Evolutionary conservation across 306 rosid species (phyloP).

Genomic region (Potentilla sterilis): DNA sequence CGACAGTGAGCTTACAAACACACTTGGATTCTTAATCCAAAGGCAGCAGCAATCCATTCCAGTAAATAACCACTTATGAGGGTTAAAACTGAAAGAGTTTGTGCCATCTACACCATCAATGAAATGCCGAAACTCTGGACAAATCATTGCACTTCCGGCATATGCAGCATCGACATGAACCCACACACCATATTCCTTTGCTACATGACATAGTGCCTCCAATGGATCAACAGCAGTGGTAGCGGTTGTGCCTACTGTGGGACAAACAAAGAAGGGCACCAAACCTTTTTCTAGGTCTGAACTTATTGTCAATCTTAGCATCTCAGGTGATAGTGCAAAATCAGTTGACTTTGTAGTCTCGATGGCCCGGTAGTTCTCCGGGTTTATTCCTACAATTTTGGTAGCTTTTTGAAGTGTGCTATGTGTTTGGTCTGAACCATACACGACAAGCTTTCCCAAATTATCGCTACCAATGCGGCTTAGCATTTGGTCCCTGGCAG

Average conservation of each 20-base stretch:
- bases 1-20: neutral
- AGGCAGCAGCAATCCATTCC: slow-evolving; percentile 26
- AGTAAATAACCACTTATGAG: too few relatives aligned
- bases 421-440: too few relatives aligned
- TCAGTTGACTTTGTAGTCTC: slow-evolving; percentile 19
- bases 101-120: slow-evolving; percentile 21
- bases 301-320: neutral
- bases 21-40: slow-evolving; percentile 11
- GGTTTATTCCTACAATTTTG: slow-evolving; percentile 27
- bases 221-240: slow-evolving; percentile 40
- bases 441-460: neutral
- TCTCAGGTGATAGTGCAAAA: too few relatives aligned
- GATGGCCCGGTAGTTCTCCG: slow-evolving; percentile 16
- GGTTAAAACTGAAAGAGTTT: slow-evolving; percentile 11
- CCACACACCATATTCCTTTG: slow-evolving; percentile 14
- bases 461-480: too few relatives aligned
- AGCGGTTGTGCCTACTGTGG: slow-evolving; percentile 40
- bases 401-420: slow-evolving; percentile 28
- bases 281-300: slow-evolving; percentile 29
- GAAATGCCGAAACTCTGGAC: slow-evolving; percentile 26
- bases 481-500: too few relatives aligned
- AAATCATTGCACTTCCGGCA: neutral
- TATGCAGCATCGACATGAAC: slow-evolving; percentile 36
- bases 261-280: slow-evolving; percentile 29
- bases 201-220: neutral